phyloP scores from a whole-genome alignment of 306 rosid genomes.

The Macrotyloma uniflorum region DNA sequence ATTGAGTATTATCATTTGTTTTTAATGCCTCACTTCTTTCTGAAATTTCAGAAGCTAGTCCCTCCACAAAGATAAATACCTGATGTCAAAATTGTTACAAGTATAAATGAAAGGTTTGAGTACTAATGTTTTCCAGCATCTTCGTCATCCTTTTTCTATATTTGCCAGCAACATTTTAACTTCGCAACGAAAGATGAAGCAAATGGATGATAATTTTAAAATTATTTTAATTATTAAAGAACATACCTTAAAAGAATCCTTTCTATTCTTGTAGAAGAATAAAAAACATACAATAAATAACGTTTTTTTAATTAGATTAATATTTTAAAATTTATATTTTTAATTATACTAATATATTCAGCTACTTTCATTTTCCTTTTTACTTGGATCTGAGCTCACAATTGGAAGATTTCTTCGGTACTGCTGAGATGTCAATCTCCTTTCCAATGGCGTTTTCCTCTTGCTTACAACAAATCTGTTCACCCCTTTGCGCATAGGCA shows the following conservation, averaged over 20 bases:
- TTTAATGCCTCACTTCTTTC: conserved; percentile 1
- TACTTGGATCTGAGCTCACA: conserved; percentile 74
- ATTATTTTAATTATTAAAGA: no score
- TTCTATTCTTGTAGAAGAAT: no score
- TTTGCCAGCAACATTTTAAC: no score
- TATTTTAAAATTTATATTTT: no score
- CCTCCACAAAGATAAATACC: conserved; percentile 9
- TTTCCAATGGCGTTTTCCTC: conserved; percentile 93
- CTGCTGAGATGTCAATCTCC: conserved; percentile 95
- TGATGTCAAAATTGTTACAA: conserved; percentile 28
- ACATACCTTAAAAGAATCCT: no score
- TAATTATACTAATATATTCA: conserved; percentile 35
- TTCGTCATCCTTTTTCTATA: no score
- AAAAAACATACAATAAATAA: no score
- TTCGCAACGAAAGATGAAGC: no score
- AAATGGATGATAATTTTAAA: no score
- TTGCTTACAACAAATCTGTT: conserved; percentile 98
- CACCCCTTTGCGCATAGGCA: conserved; percentile 99
- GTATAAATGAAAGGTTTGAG: neutral
- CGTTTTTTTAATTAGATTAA: no score
- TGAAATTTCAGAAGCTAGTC: conserved; percentile 21
- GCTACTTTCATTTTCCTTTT: conserved; percentile 61
- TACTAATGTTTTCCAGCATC: no score
- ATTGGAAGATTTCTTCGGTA: conserved; percentile 83
- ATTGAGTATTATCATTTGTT: neutral